These are phyloP conservation scores for Didymella lethalis DNA, from an alignment of 2,329 filamentous ascomycete genomes.

Conservation along the genomic window DNA sequence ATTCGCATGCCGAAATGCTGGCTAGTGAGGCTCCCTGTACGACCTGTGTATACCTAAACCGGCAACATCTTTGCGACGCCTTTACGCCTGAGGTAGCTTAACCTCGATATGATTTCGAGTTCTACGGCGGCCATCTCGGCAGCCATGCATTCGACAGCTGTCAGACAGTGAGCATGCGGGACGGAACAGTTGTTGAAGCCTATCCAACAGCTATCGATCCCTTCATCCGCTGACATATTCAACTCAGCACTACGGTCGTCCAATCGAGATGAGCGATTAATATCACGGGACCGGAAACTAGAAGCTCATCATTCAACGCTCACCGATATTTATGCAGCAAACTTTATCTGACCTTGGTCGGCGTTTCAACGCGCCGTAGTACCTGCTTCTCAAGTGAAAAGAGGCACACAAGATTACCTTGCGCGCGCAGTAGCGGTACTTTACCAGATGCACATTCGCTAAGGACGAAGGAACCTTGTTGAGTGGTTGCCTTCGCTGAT, in stretches of 20 bases:
- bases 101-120: conserved; percentile 14
- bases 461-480: background rate
- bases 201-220: background rate
- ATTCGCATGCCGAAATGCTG: conserved; percentile 8
- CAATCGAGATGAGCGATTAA: background rate
- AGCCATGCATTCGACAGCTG: conserved; percentile 11
- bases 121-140: conserved; percentile 13
- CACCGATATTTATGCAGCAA: background rate
- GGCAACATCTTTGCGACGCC: background rate
- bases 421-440: background rate
- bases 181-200: background rate
- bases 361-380: background rate
- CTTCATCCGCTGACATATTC: background rate
- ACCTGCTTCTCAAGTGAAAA: background rate
- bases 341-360: background rate
- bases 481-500: background rate
- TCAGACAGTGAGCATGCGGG: background rate
- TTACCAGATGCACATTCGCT: background rate
- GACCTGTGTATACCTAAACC: conserved; percentile 6
- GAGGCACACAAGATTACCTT: background rate
- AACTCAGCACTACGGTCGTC: background rate
- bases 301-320: background rate
- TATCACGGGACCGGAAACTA: background rate
- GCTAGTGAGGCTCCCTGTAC: conserved; percentile 3
- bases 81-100: conserved; percentile 14